Evolutionary conservation across 805 yeast species (phyloP), one percentile per base, ranked within the genome.

Genomic region (Myxozyma vanderwaltii): DNA sequence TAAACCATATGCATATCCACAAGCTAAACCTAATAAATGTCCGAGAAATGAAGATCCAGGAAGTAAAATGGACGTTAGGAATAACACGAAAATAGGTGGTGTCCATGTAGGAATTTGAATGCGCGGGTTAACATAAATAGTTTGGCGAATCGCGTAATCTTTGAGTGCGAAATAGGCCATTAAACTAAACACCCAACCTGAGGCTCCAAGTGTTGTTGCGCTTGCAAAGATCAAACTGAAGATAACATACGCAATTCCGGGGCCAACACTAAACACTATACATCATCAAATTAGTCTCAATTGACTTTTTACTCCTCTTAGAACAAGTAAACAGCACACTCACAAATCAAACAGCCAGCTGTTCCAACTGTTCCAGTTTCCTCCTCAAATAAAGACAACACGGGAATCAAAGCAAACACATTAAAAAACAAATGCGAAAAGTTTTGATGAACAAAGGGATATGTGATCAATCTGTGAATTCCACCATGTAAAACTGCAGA

Each of bases 351-450:
- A 36, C 51, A 38, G n/a, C 64, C 63, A 17, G 61, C 63, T 19
- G 67, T 63, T n/a, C 57, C 63, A 21, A 64, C 26, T 3, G 67
- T 62, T 21, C 67, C 67, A 13, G 58, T 59, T 43, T 63, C 60
- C 51, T 59, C 61, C 43, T 64, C 67, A 46, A 64, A 64, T 44
- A 58, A 40, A 12, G 66, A 54, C 56, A 64, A 40, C 1, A 64
- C 63, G 7, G 66, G 63, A 15, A 56, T 40, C 19, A 64, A 39
- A 17, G 67, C 64, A 8, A 55, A 40, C n/a, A 63, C 43, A 35
- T 63, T 63, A 46, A 64, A 63, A 26, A 63, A 45, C 19, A 63
- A 19, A 43, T 63, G 63, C 19, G 56, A 19, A 17, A 64, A 38
- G 33, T 55, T 54, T 55, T 50, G 54, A 52, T 64, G 67, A 12